Conservation (phyloP, 2,329 filamentous ascomycete genomes). For the Niveomyces coronatus region DNA sequence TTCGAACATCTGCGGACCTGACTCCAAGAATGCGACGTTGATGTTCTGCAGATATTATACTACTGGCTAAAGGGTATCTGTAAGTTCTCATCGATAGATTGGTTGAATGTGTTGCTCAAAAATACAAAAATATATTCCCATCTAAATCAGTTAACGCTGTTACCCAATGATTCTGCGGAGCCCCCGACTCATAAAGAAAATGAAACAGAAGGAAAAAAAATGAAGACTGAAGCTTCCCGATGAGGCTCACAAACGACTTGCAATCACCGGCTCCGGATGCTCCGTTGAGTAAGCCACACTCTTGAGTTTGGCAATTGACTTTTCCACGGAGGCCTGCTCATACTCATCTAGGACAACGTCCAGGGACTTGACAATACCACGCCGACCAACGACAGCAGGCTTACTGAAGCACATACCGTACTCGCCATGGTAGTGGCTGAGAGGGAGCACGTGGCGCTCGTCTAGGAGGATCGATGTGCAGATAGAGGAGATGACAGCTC, state of each 20-base stretch:
- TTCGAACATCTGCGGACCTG: too few species aligned
- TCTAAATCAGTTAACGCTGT: too few species aligned
- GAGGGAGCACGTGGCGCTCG: conserved; percentile 32
- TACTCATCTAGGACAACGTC: conserved; percentile 7
- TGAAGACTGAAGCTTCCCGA: too few species aligned
- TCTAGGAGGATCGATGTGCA: conserved; percentile 41
- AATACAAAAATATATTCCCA: too few species aligned
- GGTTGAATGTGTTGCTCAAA: too few species aligned
- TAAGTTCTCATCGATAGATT: too few species aligned
- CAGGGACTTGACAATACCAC: conserved; percentile 24
- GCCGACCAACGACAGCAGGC: conserved; percentile 36
- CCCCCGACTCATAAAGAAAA: conserved; percentile 3
- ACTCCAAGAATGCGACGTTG: too few species aligned
- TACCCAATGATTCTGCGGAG: too few species aligned
- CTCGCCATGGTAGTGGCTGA: conserved; percentile 39
- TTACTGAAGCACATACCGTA: conserved; percentile 38
- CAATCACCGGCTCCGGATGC: conserved; percentile 6
- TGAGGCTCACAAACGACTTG: conserved; percentile 7
- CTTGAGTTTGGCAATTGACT: conserved; percentile 9
- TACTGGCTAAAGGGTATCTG: too few species aligned
- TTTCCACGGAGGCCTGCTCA: conserved; percentile 9
- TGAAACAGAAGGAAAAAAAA: conserved; percentile 1
- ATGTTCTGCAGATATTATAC: too few species aligned
- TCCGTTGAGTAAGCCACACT: conserved; percentile 8
- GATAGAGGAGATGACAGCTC: conserved; percentile 34